These are phyloP conservation scores for Prunus kanzakura DNA, from an alignment of 306 rosid species.

Conservation along the genomic window DNA sequence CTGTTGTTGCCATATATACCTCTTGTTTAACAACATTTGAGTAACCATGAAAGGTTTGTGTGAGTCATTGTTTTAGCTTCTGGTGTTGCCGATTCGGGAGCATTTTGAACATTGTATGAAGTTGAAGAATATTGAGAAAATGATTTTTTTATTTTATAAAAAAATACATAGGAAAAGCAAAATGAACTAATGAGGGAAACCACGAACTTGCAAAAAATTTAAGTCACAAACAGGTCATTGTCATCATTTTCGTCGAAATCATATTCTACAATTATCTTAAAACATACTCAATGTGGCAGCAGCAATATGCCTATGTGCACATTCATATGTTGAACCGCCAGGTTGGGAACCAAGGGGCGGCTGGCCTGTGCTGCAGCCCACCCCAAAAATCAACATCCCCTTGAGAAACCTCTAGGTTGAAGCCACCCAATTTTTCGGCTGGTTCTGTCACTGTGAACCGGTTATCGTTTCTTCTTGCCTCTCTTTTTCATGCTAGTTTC, in stretches of 20 bases:
- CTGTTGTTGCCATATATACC: too few relatives aligned
- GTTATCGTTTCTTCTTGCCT: slow-evolving; percentile 74
- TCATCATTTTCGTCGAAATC: neutral
- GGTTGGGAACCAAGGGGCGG: too few relatives aligned
- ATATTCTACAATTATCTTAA: neutral
- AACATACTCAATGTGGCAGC: neutral
- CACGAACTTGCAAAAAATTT: neutral
- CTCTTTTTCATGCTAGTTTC: slow-evolving; percentile 69
- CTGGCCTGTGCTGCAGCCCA: too few relatives aligned
- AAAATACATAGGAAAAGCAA: neutral
- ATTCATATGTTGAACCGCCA: neutral
- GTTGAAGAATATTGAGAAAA: neutral
- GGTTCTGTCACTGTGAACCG: neutral
- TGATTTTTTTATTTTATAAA: too few relatives aligned
- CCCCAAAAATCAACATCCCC: too few relatives aligned
- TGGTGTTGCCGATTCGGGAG: neutral
- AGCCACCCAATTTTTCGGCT: too few relatives aligned
- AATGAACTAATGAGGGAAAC: neutral
- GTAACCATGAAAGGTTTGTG: too few relatives aligned
- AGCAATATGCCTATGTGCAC: neutral
- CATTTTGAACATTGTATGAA: neutral
- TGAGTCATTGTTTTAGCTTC: too few relatives aligned
- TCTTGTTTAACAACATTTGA: too few relatives aligned
- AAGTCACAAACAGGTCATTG: neutral
- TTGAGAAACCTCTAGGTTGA: too few relatives aligned